Evolutionary conservation across 2,329 filamentous ascomycete species (phyloP).

Genomic region (Leptographium procerum): DNA sequence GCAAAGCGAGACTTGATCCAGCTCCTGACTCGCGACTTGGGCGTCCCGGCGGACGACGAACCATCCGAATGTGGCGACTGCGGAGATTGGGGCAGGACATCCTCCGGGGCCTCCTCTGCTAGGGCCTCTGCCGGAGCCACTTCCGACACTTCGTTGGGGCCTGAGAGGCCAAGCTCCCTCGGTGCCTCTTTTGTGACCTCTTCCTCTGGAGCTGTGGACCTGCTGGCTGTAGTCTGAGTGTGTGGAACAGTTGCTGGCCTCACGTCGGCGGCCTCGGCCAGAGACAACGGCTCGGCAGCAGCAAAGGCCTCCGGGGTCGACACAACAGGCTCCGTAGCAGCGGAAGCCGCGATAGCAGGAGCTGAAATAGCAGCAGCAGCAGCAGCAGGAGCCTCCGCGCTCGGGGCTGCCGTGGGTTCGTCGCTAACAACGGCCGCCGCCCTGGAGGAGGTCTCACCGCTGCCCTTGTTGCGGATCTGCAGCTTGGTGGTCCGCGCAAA

Average conservation of each 20-base stretch:
- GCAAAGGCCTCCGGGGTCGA: neutral
- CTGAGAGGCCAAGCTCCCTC: neutral
- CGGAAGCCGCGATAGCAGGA: neutral
- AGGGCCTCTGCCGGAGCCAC: neutral
- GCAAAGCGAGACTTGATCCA: constrained; percentile 33
- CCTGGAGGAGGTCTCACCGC: neutral
- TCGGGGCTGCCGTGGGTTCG: no score
- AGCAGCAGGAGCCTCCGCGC: neutral
- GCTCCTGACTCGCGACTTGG: constrained; percentile 22
- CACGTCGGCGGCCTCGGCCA: no score
- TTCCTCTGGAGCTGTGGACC: no score
- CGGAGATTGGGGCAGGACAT: neutral
- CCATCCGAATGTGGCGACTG: constrained; percentile 9
- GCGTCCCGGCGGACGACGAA: constrained; percentile 11
- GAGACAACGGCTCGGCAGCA: neutral
- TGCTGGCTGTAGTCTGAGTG: no score
- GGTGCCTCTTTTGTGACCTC: no score
- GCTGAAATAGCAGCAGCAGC: no score
- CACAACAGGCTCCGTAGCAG: neutral
- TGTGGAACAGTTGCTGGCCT: no score
- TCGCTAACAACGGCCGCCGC: neutral
- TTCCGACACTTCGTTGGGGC: no score
- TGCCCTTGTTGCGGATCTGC: neutral
- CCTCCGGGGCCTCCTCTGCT: neutral
- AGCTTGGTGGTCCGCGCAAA: constrained; percentile 6